These are phyloP conservation scores for Gyromitra esculenta DNA, from an alignment of 2,329 filamentous ascomycete species.

Conservation along the genomic window DNA sequence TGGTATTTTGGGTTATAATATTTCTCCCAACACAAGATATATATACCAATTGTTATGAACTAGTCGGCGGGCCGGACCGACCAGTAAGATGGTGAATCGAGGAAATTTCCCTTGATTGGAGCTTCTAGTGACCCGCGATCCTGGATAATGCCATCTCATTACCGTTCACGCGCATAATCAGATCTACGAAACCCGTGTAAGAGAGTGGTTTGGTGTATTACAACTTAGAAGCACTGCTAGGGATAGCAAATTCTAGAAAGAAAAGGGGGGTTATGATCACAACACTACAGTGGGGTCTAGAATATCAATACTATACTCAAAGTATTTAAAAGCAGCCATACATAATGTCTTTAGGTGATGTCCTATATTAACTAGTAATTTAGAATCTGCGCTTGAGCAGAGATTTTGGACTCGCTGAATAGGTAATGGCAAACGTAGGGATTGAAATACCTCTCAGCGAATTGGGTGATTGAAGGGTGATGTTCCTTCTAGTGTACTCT, in stretches of 20 bases:
- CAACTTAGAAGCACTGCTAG: neutral
- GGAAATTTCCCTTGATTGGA: neutral
- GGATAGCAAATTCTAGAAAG: neutral
- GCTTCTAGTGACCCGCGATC: neutral
- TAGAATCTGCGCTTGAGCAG: neutral
- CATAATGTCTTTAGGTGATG: neutral
- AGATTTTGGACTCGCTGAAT: neutral
- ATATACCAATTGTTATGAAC: too few relatives aligned
- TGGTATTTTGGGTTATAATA: too few relatives aligned
- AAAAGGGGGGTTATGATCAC: neutral
- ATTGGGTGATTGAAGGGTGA: too few relatives aligned
- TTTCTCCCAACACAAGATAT: too few relatives aligned
- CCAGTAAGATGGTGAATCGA: neutral
- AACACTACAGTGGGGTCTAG: neutral
- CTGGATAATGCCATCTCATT: neutral
- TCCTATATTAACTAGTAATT: neutral
- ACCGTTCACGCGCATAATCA: neutral
- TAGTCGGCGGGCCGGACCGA: neutral
- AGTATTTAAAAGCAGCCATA: neutral
- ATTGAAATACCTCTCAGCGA: too few relatives aligned
- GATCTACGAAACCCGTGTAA: neutral
- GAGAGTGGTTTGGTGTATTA: too few relatives aligned
- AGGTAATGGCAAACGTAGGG: too few relatives aligned
- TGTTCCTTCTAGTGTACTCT: too few relatives aligned
- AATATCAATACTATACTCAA: neutral